These are phyloP conservation scores for Ajuga chamaepitys DNA, from an alignment of 257 asterid species.

Conservation along the genomic window DNA sequence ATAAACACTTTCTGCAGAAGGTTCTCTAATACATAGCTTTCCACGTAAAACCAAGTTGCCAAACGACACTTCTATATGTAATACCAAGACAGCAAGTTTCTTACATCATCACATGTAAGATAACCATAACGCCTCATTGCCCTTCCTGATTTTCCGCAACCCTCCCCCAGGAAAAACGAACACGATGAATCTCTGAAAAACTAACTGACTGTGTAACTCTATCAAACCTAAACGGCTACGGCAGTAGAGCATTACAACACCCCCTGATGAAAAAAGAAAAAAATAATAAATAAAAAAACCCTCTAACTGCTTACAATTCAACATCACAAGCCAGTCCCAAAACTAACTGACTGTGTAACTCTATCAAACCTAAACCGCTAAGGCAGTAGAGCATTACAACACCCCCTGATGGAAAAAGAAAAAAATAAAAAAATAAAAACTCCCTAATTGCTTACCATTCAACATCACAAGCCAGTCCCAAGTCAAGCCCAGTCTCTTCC, in stretches of 20 bases:
- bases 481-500: slow-evolving; percentile 30
- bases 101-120: not conserved
- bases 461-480: slow-evolving; percentile 34
- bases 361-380: not conserved
- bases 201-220: not conserved
- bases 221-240: not conserved
- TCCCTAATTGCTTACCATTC: slow-evolving; percentile 39
- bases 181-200: not conserved
- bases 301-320: slow-evolving; percentile 41
- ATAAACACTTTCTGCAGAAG: not conserved
- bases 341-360: not conserved
- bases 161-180: not conserved
- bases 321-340: slow-evolving; percentile 34
- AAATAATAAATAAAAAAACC: not conserved
- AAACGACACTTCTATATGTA: not conserved
- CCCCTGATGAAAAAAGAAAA: not conserved
- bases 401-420: not conserved
- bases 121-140: not conserved
- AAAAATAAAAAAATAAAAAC: not conserved
- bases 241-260: not conserved
- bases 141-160: not conserved
- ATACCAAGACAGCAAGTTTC: not conserved
- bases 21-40: not conserved
- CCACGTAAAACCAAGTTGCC: not conserved
- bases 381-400: not conserved